phyloP scores from a whole-genome alignment of 768 basidiomycete genomes.

The Kondoa subrosea region DNA sequence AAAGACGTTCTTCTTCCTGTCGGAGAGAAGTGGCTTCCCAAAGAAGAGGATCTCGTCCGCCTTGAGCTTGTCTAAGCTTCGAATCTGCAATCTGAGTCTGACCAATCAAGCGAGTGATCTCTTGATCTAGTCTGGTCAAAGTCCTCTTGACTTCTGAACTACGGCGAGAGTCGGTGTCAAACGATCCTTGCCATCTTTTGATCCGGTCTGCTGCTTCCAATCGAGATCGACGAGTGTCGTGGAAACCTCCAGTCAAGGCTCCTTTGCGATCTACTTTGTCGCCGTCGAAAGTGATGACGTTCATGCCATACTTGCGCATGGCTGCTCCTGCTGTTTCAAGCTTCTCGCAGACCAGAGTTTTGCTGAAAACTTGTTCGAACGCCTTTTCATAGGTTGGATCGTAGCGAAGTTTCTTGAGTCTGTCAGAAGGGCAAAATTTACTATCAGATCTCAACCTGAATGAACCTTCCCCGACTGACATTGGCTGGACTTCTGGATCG shows the following conservation, averaged over 20 bases:
- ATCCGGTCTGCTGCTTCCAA: conserved; percentile 71
- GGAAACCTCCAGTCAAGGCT: conserved; percentile 85
- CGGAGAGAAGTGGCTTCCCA: conserved; percentile 46
- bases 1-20: conserved; percentile 54
- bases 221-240: conserved; percentile 75
- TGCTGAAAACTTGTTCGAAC: conserved; percentile 92
- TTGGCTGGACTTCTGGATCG: conserved; percentile 37
- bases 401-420: conserved; percentile 60
- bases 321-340: conserved; percentile 83
- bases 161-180: conserved; percentile 47
- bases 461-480: conserved; percentile 38
- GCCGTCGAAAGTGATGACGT: conserved; percentile 92
- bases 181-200: conserved; percentile 55
- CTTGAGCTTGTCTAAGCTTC: conserved; percentile 53
- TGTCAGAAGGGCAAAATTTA: conserved; percentile 4
- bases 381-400: conserved; percentile 57
- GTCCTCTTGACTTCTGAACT: conserved; percentile 57
- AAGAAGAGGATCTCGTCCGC: conserved; percentile 49
- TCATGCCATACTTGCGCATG: conserved; percentile 82
- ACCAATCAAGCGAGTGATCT: conserved; percentile 60
- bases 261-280: conserved; percentile 96
- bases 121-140: conserved; percentile 61
- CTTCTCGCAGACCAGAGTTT: conserved; percentile 88
- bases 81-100: conserved; percentile 51
- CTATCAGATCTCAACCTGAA: neutral